Percentiles rank a stretch among this genome's conserved stretches.
Evolutionary conservation across 2,329 filamentous ascomycete genomes (phyloP).

Genomic region (Seiridium unicorne): DNA sequence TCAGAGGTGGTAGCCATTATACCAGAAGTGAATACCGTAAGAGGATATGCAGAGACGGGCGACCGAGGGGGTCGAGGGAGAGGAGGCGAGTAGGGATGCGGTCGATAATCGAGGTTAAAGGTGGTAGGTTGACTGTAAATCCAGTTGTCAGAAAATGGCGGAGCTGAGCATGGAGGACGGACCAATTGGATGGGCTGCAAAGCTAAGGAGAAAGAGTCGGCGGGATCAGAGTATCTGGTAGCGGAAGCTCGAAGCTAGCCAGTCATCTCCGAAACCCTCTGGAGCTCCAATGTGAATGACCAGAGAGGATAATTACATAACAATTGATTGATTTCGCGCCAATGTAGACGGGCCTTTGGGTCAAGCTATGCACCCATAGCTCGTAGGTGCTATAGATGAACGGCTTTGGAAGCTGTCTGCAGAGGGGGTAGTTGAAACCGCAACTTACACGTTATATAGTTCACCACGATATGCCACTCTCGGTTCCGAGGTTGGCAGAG

Average conservation of each 20-base stretch:
- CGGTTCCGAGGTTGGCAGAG: neutral
- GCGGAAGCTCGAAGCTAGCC: neutral
- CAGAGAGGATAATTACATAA: neutral
- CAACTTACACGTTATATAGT: too few relatives aligned
- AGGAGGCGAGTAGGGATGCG: neutral
- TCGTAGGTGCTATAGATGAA: too few relatives aligned
- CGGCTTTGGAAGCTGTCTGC: too few relatives aligned
- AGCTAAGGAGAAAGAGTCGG: neutral
- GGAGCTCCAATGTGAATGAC: neutral
- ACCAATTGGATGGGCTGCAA: neutral
- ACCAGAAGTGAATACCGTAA: slow-evolving; percentile 6
- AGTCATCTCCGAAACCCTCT: neutral
- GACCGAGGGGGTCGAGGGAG: slow-evolving; percentile 6
- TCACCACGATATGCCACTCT: too few relatives aligned
- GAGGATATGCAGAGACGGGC: slow-evolving; percentile 10
- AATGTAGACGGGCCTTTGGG: neutral
- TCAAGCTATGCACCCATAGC: too few relatives aligned
- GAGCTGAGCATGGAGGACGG: neutral
- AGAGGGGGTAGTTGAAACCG: too few relatives aligned
- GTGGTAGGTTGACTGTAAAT: neutral
- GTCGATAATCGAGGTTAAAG: neutral
- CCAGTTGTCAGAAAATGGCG: slow-evolving; percentile 1
- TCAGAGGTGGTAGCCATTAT: slow-evolving; percentile 42
- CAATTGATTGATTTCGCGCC: neutral
- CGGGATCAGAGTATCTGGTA: neutral